Percentiles rank a stretch among this genome's conserved stretches.
Evolutionary conservation across 129 eudicot genomes (phyloP).

Genomic region (Logfia minima): DNA sequence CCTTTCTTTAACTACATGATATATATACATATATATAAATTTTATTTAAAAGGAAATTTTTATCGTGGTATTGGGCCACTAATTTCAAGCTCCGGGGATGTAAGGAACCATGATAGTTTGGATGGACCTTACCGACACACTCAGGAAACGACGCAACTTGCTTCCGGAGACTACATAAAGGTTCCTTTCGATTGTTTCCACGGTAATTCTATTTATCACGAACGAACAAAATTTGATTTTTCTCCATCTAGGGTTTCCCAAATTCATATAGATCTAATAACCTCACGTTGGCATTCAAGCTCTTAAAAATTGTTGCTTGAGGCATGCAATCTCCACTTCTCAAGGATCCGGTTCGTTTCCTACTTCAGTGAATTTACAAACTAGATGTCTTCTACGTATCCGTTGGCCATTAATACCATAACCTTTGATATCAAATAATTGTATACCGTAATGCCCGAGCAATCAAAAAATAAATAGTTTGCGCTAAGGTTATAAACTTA

Average conservation of each 20-base stretch:
- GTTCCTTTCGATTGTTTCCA: not conserved
- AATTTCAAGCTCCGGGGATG: too few relatives aligned
- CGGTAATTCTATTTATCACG: not conserved
- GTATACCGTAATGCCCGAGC: not conserved
- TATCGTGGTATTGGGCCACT: too few relatives aligned
- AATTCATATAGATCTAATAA: not conserved
- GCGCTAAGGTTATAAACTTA: too few relatives aligned
- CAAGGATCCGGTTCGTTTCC: not conserved
- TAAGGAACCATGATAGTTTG: not conserved
- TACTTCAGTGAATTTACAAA: not conserved
- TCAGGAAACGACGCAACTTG: not conserved
- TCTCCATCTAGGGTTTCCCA: not conserved
- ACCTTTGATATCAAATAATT: not conserved
- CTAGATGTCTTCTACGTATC: not conserved
- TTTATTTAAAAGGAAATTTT: too few relatives aligned
- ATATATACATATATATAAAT: too few relatives aligned
- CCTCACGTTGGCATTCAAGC: not conserved
- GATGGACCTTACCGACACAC: not conserved
- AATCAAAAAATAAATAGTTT: too few relatives aligned
- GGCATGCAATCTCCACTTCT: not conserved
- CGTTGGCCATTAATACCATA: not conserved
- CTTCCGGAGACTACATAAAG: not conserved
- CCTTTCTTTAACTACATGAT: too few relatives aligned
- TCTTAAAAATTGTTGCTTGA: not conserved
- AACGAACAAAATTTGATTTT: not conserved